A percentile compares a stretch with the other conserved stretches of the same genome.
Conservation (phyloP, 2,329 filamentous ascomycete species). For the Colletotrichum sansevieriae region DNA sequence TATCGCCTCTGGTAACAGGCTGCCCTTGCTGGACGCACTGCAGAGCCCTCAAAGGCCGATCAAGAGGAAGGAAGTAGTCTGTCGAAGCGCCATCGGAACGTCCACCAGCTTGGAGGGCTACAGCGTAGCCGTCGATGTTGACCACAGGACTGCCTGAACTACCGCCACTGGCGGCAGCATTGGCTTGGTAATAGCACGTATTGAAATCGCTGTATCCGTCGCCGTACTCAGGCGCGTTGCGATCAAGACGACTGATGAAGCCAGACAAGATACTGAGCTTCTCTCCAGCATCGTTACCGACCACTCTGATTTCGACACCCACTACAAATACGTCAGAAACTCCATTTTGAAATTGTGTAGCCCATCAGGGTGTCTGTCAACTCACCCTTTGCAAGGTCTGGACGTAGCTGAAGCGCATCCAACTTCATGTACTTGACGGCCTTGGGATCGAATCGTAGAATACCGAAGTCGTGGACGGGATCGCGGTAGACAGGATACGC, state of each 20-base stretch:
- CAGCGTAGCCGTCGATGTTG: constrained; percentile 91
- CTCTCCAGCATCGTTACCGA: constrained; percentile 98
- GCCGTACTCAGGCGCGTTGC: constrained; percentile 97
- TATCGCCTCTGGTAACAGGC: constrained; percentile 89
- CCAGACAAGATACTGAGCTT: constrained; percentile 98
- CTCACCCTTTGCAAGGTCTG: constrained; percentile 80
- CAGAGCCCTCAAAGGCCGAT: constrained; percentile 88
- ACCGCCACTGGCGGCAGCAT: constrained; percentile 94
- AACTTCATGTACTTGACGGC: constrained; percentile 98
- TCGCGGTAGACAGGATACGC: constrained; percentile 97
- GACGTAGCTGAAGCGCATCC: constrained; percentile 81
- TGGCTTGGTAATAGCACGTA: constrained; percentile 96
- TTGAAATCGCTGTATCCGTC: constrained; percentile 99
- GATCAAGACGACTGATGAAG: constrained; percentile 94
- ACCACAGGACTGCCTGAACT: constrained; percentile 99
- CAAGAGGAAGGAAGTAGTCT: constrained; percentile 95
- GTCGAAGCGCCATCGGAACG: constrained; percentile 95
- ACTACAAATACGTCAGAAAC: constrained; percentile 61
- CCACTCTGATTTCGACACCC: constrained; percentile 93
- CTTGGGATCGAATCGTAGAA: constrained; percentile 94
- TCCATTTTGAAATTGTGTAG: constrained; percentile 23
- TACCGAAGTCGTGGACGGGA: constrained; percentile 98
- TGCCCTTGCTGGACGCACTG: constrained; percentile 84
- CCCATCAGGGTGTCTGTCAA: constrained; percentile 26
- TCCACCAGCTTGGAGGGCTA: constrained; percentile 94